Evolutionary conservation across 2,329 filamentous ascomycete genomes (phyloP).

Genomic region (Gliomastix tumulicola): DNA sequence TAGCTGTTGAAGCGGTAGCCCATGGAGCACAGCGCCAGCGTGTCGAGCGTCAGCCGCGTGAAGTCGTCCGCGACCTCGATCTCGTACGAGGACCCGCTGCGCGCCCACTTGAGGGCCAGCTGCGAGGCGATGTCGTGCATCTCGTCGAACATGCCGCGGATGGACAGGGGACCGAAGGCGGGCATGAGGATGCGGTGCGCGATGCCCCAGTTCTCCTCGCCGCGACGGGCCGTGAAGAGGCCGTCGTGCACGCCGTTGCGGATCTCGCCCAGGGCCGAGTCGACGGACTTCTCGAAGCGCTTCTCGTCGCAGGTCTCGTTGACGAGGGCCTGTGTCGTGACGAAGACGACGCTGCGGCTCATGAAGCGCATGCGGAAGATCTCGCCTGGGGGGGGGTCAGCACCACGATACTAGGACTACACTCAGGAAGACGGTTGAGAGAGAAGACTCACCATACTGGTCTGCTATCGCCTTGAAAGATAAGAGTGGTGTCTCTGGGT

Average conservation of each 20-base stretch:
- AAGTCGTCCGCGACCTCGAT: slow-evolving; percentile 62
- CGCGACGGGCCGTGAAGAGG: slow-evolving; percentile 45
- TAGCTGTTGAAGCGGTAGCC: slow-evolving; percentile 69
- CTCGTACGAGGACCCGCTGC: slow-evolving; percentile 47
- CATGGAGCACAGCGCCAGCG: slow-evolving; percentile 65
- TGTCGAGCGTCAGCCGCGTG: slow-evolving; percentile 66
- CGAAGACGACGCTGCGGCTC: slow-evolving; percentile 40
- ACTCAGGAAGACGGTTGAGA: background rate
- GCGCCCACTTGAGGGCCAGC: slow-evolving; percentile 61
- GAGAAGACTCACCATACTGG: slow-evolving; percentile 52
- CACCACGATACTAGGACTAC: background rate
- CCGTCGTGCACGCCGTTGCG: slow-evolving; percentile 57
- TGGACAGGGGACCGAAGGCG: slow-evolving; percentile 62
- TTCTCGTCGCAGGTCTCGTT: slow-evolving; percentile 60
- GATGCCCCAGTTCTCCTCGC: slow-evolving; percentile 50
- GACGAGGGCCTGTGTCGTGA: slow-evolving; percentile 46
- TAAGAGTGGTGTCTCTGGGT: slow-evolving; percentile 44
- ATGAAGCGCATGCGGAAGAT: slow-evolving; percentile 10
- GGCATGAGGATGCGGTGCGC: slow-evolving; percentile 61
- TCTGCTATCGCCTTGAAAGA: slow-evolving; percentile 50
- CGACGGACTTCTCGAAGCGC: slow-evolving; percentile 54
- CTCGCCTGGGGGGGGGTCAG: slow-evolving; percentile 22
- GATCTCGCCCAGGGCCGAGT: slow-evolving; percentile 43
- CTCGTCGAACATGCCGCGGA: slow-evolving; percentile 61
- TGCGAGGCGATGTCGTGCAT: slow-evolving; percentile 64